phyloP scores from a whole-genome alignment of 345 rosid genomes.

The Brassica carinata region DNA sequence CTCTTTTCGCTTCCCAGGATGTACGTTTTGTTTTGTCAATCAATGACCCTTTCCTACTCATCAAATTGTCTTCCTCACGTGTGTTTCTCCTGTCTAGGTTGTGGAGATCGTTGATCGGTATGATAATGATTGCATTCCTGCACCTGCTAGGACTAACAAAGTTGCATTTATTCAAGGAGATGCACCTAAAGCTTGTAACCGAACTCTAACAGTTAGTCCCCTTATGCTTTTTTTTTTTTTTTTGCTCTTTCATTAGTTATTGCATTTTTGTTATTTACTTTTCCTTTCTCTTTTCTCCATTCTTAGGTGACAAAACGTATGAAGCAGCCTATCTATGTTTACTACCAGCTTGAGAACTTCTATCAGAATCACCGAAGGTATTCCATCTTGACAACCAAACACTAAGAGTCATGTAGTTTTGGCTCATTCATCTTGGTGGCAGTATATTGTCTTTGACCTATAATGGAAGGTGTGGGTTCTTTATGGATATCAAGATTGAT shows the following conservation, averaged over 20 bases:
- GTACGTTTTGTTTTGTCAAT: conserved; percentile 43
- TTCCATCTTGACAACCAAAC: neutral
- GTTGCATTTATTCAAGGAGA: conserved; percentile 64
- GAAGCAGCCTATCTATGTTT: conserved; percentile 85
- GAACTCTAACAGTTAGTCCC: conserved; percentile 57
- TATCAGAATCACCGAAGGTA: conserved; percentile 99
- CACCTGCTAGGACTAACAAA: conserved; percentile 45
- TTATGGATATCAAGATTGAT: neutral
- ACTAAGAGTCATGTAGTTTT: neutral
- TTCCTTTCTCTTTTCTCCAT: conserved; percentile 17
- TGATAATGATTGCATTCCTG: conserved; percentile 74
- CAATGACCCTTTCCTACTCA: conserved; percentile 1
- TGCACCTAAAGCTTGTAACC: conserved; percentile 54
- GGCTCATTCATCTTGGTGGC: neutral
- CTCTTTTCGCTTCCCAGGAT: conserved; percentile 85
- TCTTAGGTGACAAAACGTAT: conserved; percentile 73
- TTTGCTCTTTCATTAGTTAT: neutral
- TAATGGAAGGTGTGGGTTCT: conserved; percentile 16
- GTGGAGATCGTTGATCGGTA: conserved; percentile 88
- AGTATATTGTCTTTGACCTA: conserved; percentile 1
- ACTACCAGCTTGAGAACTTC: conserved; percentile 98
- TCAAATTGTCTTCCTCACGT: conserved; percentile 12
- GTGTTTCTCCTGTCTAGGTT: conserved; percentile 53
- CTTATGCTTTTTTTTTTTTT: neutral
- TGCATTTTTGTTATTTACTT: conserved; percentile 26